A percentile compares a stretch with the other conserved stretches of the same genome.
These are phyloP conservation scores for Chimonanthus salicifolius DNA, from an alignment of 164 flowering plant species.

Conservation along the genomic window DNA sequence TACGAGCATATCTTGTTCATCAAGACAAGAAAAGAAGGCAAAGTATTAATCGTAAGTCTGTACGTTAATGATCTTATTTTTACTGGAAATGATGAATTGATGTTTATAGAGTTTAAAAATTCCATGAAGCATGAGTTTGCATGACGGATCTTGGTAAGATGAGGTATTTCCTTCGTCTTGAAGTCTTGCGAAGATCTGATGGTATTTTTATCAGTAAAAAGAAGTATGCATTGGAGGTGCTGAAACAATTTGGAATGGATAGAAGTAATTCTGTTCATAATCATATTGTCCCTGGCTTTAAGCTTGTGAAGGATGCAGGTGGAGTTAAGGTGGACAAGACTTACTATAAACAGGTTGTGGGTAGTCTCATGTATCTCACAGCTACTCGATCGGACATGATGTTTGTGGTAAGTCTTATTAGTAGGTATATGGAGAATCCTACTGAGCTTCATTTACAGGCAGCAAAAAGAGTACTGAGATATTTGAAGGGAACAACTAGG, in stretches of 20 bases:
- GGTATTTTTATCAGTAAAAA: slow-evolving; percentile 10
- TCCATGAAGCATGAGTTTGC: slow-evolving; percentile 1
- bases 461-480: too few relatives aligned
- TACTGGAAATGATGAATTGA: slow-evolving; percentile 2
- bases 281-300: background rate
- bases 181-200: background rate
- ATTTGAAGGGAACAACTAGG: too few relatives aligned
- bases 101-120: slow-evolving; percentile 7
- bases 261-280: background rate
- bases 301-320: background rate
- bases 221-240: slow-evolving; percentile 8
- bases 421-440: too few relatives aligned
- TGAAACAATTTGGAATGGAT: slow-evolving; percentile 3
- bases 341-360: too few relatives aligned
- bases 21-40: background rate
- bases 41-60: background rate
- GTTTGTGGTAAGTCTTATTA: too few relatives aligned
- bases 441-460: too few relatives aligned
- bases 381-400: too few relatives aligned
- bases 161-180: too few relatives aligned
- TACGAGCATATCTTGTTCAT: background rate
- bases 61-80: too few relatives aligned
- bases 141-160: too few relatives aligned
- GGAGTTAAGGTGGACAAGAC: too few relatives aligned
- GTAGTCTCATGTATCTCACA: too few relatives aligned